Base-by-base conservation (phyloP, 176 grass and related monocot genomes). In the Zea luxurians region DNA sequence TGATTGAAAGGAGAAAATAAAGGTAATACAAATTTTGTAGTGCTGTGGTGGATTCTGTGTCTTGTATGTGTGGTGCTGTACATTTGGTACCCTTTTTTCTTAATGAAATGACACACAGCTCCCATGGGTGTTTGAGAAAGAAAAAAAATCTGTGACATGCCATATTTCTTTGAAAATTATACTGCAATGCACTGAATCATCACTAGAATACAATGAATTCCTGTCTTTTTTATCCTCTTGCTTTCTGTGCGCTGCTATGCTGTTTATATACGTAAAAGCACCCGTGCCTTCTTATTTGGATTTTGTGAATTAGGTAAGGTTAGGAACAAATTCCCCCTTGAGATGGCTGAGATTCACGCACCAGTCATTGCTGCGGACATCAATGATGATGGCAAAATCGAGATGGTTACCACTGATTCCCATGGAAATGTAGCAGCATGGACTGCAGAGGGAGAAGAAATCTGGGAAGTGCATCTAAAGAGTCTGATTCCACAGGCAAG, bases 351-450 rank as follows among this genome's bases (percentile, higher is more conserved):
- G 74, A 90, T 98, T 58, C 91, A 98, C 77, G 91, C 85, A 72
- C 87, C 92, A 79, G 87, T 92, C 46, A 80, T 98, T 66, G 95
- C 91, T 6, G 91, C 91, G 34, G 91, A 98, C 87, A 90, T 94
- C 75, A 94, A 98, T 34, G 95, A 98, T 92, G 95, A 94, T 87
- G 95, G 95, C 8, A 94, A 98, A 88, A 81, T 98, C 3, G 91
- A 92, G 83, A 94, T 98, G 87, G 83, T 94, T 58, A 98, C 96
- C 59, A 80, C 85, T 38, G 89, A 98, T 79, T 86, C 84, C 70
- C 96, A 98, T 80, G 96, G 96, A 76, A 98, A 94, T 71, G 88
- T 98, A 79, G 92, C 92, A 77, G 96, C 89, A 68, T 98, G 96
- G 96, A 98, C 88, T 84, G 74, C 91, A 69, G 87, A 89, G 63